These are phyloP conservation scores for Fusarium sp. DNA, from an alignment of 2,329 filamentous ascomycete species.

Conservation along the genomic window DNA sequence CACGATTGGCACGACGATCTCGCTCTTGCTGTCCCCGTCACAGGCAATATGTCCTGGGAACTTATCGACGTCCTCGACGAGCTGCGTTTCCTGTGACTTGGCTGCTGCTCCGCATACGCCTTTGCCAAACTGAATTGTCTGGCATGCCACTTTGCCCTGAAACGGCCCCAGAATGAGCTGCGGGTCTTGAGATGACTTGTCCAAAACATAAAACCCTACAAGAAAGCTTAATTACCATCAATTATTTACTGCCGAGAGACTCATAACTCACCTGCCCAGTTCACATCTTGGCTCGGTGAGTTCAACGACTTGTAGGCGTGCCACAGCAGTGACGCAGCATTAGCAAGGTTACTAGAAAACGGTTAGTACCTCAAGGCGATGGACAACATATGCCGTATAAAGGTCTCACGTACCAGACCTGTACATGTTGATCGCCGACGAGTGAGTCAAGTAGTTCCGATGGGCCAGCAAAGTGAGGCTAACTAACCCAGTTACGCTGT, in stretches of 20 bases:
- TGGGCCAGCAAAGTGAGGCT: slow-evolving; percentile 1
- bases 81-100: slow-evolving; percentile 71
- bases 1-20: slow-evolving; percentile 85
- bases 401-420: slow-evolving; percentile 48
- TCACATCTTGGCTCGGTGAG: slow-evolving; percentile 76
- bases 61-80: slow-evolving; percentile 78
- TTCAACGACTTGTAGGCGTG: slow-evolving; percentile 83
- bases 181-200: slow-evolving; percentile 60
- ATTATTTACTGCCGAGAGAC: slow-evolving; percentile 9
- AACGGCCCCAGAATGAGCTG: slow-evolving; percentile 85
- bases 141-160: slow-evolving; percentile 85
- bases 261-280: slow-evolving; percentile 77
- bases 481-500: slow-evolving; percentile 84
- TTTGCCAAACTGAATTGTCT: slow-evolving; percentile 80
- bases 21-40: slow-evolving; percentile 81
- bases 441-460: slow-evolving; percentile 32
- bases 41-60: slow-evolving; percentile 90
- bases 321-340: slow-evolving; percentile 83
- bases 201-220: slow-evolving; percentile 81
- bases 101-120: slow-evolving; percentile 85
- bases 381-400: background rate
- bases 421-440: slow-evolving; percentile 4
- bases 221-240: slow-evolving; percentile 19
- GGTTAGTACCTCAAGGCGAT: slow-evolving; percentile 16
- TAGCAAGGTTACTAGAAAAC: slow-evolving; percentile 79